Percentiles rank a stretch among this genome's conserved stretches.
These are phyloP conservation scores for Geotrichum reessii DNA, from an alignment of 1,139 yeast species.

Conservation along the genomic window DNA sequence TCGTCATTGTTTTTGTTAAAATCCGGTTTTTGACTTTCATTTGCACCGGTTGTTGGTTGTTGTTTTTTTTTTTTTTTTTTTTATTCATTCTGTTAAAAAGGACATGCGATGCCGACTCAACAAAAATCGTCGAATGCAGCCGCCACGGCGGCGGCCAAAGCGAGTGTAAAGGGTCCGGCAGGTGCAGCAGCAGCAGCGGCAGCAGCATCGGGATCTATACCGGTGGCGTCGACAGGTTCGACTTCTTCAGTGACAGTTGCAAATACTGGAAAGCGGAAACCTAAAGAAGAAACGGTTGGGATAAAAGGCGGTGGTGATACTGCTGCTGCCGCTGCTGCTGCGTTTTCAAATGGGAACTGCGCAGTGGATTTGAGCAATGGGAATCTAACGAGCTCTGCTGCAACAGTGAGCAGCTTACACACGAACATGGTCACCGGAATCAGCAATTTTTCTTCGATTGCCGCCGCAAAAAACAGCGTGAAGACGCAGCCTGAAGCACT, in stretches of 20 bases:
- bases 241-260: neutral
- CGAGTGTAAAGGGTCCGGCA: neutral
- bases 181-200: neutral
- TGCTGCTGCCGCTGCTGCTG: constrained; percentile 12
- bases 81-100: neutral
- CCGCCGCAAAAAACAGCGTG: constrained; percentile 1
- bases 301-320: neutral
- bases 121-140: neutral
- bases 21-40: neutral
- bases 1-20: neutral
- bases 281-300: neutral
- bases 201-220: neutral
- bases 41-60: neutral
- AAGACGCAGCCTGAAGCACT: neutral
- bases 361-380: neutral
- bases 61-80: neutral
- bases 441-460: neutral
- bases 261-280: neutral
- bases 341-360: constrained; percentile 1
- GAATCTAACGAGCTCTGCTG: neutral
- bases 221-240: neutral
- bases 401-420: neutral
- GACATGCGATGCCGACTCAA: constrained; percentile 5
- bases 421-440: neutral
- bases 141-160: constrained; percentile 7